Conservation (phyloP, 208 protist genomes). For the Crithidia mellificae region DNA sequence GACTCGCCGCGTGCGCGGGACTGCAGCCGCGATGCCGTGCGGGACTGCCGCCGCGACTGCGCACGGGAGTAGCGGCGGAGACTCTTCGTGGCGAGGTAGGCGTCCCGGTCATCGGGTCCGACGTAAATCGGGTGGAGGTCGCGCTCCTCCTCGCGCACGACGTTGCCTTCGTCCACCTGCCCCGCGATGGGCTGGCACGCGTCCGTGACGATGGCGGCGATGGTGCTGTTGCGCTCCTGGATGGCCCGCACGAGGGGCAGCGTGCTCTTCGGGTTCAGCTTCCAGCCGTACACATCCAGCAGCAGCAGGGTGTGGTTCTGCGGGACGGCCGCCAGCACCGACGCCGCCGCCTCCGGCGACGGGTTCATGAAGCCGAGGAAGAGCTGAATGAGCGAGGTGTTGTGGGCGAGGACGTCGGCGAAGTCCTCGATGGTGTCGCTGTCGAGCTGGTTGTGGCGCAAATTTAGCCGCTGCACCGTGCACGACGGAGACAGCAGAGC, state of each 20-base stretch:
- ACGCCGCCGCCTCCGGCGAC: conserved; percentile 49
- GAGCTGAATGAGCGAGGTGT: conserved; percentile 87
- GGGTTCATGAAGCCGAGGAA: conserved; percentile 92
- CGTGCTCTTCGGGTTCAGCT: conserved; percentile 44
- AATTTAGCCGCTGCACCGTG: conserved; percentile 83
- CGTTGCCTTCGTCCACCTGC: conserved; percentile 65
- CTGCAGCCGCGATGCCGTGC: conserved; percentile 25
- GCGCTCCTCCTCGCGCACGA: conserved; percentile 50
- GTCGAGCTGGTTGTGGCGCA: conserved; percentile 85
- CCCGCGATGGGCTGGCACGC: conserved; percentile 64
- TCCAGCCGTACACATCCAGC: conserved; percentile 87
- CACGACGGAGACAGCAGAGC: conserved; percentile 58
- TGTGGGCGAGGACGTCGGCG: conserved; percentile 58
- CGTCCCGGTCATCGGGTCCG: conserved; percentile 83
- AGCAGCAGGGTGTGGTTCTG: conserved; percentile 73
- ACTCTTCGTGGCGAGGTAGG: conserved; percentile 83
- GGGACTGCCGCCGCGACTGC: conserved; percentile 75
- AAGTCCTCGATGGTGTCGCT: conserved; percentile 71
- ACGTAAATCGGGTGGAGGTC: conserved; percentile 79
- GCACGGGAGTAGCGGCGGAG: conserved; percentile 73
- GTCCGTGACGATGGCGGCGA: conserved; percentile 81
- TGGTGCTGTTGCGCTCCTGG: conserved; percentile 50
- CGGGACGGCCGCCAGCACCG: conserved; percentile 57
- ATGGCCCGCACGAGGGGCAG: conserved; percentile 45
- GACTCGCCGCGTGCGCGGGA: conserved; percentile 19